Evolutionary conservation across 345 rosid genomes (phyloP).

Genomic region (Physaria fendleri): DNA sequence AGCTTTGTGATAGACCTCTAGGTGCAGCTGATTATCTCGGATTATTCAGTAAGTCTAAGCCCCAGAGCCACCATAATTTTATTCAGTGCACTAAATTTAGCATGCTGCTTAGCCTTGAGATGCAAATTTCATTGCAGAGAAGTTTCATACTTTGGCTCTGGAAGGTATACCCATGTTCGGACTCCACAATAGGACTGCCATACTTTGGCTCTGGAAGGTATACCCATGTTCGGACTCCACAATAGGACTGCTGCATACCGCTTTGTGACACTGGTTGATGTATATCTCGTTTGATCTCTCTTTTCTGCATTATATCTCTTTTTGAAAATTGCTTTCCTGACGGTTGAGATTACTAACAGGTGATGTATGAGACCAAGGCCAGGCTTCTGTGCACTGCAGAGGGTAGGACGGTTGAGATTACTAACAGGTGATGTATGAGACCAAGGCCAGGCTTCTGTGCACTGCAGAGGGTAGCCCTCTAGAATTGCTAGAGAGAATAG

Average conservation of each 20-base stretch:
- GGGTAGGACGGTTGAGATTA: conserved; percentile 42
- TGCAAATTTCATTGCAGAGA: conserved; percentile 46
- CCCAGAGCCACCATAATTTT: background rate
- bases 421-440: conserved; percentile 90
- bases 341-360: conserved; percentile 37
- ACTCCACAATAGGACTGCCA: conserved; percentile 79
- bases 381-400: conserved; percentile 84
- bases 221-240: conserved; percentile 80
- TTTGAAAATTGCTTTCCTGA: background rate
- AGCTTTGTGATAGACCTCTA: conserved; percentile 80
- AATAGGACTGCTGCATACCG: conserved; percentile 93
- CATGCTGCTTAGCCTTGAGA: conserved; percentile 11
- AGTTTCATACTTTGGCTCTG: conserved; percentile 83
- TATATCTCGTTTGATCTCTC: conserved; percentile 27
- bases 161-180: conserved; percentile 85
- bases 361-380: conserved; percentile 85
- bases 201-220: conserved; percentile 83
- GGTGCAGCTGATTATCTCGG: conserved; percentile 99
- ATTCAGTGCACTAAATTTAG: background rate
- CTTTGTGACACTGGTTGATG: conserved; percentile 94
- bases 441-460: conserved; percentile 69
- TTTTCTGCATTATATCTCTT: background rate
- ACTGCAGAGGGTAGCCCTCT: conserved; percentile 78
- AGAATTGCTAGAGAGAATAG: conserved; percentile 61
- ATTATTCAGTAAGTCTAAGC: conserved; percentile 68